Base-by-base conservation (phyloP, 257 asterid species). In the Cinchona pubescens region DNA sequence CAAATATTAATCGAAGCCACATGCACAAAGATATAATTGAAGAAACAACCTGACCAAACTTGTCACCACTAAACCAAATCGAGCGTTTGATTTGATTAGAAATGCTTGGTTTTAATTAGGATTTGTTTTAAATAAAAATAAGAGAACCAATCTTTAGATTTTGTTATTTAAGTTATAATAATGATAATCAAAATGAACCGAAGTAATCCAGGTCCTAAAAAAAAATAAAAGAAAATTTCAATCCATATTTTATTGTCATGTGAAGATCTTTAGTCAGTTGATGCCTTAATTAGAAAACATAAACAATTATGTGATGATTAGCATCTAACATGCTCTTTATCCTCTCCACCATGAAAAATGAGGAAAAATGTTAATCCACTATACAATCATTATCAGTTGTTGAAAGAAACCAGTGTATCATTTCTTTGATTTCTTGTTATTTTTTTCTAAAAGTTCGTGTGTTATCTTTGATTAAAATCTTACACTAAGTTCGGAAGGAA, bases 11-110 rank as follows among this genome's bases (percentile, higher is more conserved):
- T 14, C 14, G 40, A 63, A 16, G 12, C 21, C 71, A 67, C 71
- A 67, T 67, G 71, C 8, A 13, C 53, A 25, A 65, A 43, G 42
- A 14, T 55, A 0, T 37, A 66, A 42, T 5, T 25, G 29, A 25
- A 37, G 71, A 67, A 40, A 67, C 71, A 66, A 67, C 18, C 71
- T 67, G 55, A n/a, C 71, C 19, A n/a, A 37, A 40, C 19, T 40
- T 40, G 32, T 23, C 71, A 21, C 9, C 51, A 21, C 19, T n/a
- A 16, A 5, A 35, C 25, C 7, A 10, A 23, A 38, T 34, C 21
- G 49, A 30, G 48, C 37, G 10, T 7, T 19, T 37, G 51, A 38
- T 30, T 61, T 5, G 42, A 61, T 61, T 14, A 32, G 67, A 30
- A 25, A 27, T 13, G 29, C 7, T 29, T 61, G 21, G 3, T 2